These are phyloP conservation scores for Apiotrichum brassicae DNA, from an alignment of 1,284 basidiomycete genomes.

Conservation along the genomic window DNA sequence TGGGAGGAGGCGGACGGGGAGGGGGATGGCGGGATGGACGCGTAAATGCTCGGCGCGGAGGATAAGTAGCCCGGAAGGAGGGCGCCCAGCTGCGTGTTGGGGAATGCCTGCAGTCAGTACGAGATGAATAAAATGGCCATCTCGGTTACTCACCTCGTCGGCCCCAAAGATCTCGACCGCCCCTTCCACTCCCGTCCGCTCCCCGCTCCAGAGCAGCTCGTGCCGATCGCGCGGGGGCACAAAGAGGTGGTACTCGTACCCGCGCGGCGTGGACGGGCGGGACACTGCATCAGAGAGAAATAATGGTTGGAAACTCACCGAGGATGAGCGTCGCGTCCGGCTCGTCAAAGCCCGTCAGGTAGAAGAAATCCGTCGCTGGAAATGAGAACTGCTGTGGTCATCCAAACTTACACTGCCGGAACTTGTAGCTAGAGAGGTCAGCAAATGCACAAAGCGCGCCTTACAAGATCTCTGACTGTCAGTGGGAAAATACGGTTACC, in stretches of 20 bases:
- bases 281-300: constrained; percentile 21
- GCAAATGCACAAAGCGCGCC: no score
- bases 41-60: constrained; percentile 35
- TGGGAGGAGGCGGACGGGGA: constrained; percentile 37
- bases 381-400: neutral
- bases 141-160: constrained; percentile 51
- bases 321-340: constrained; percentile 82
- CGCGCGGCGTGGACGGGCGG: constrained; percentile 56
- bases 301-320: constrained; percentile 51
- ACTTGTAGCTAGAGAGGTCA: constrained; percentile 68
- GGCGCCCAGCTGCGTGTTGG: constrained; percentile 38
- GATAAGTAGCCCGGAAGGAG: constrained; percentile 36
- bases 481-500: no score
- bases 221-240: constrained; percentile 67
- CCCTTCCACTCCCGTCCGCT: constrained; percentile 60
- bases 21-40: constrained; percentile 45
- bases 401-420: constrained; percentile 58
- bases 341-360: constrained; percentile 91
- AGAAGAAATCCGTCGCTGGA: constrained; percentile 78
- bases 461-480: constrained; percentile 53
- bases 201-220: constrained; percentile 89
- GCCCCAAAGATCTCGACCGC: constrained; percentile 63
- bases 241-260: constrained; percentile 86
- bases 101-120: constrained; percentile 36
- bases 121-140: no score